Evolutionary conservation across 2,329 filamentous ascomycete genomes (phyloP).

Genomic region (Albophoma yamanashiensis): DNA sequence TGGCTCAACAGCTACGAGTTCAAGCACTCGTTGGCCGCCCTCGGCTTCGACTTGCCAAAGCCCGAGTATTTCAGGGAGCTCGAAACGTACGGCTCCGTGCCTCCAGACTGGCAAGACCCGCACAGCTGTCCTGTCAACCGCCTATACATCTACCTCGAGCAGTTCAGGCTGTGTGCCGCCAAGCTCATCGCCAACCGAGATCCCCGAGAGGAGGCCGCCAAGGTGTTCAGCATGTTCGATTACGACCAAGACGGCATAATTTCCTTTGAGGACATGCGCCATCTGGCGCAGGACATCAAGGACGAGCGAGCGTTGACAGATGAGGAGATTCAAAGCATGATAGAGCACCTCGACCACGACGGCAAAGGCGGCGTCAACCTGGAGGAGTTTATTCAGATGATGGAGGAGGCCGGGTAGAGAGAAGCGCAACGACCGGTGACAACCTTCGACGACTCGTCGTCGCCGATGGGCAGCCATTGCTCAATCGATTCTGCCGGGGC

Average conservation of each 20-base stretch:
- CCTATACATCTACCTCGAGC: slow-evolving; percentile 41
- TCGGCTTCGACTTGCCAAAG: slow-evolving; percentile 88
- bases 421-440: not conserved
- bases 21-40: slow-evolving; percentile 88
- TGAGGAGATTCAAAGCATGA: slow-evolving; percentile 88
- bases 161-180: slow-evolving; percentile 60
- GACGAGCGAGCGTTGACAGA: slow-evolving; percentile 73
- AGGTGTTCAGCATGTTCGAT: slow-evolving; percentile 91
- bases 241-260: slow-evolving; percentile 87
- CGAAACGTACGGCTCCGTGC: slow-evolving; percentile 66
- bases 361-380: slow-evolving; percentile 71
- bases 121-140: slow-evolving; percentile 31
- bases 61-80: slow-evolving; percentile 73
- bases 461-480: not conserved
- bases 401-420: slow-evolving; percentile 30
- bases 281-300: slow-evolving; percentile 82
- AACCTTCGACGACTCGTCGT: not conserved
- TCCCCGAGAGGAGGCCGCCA: slow-evolving; percentile 79
- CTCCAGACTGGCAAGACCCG: slow-evolving; percentile 42
- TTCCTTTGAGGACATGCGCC: slow-evolving; percentile 73
- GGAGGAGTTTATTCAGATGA: slow-evolving; percentile 59
- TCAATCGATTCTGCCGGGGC: not conserved
- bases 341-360: slow-evolving; percentile 94
- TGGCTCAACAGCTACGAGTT: slow-evolving; percentile 97
- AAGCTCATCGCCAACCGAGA: slow-evolving; percentile 72